Base-by-base conservation (phyloP, 2,329 filamentous ascomycete species). In the Aspergillus cejpii region DNA sequence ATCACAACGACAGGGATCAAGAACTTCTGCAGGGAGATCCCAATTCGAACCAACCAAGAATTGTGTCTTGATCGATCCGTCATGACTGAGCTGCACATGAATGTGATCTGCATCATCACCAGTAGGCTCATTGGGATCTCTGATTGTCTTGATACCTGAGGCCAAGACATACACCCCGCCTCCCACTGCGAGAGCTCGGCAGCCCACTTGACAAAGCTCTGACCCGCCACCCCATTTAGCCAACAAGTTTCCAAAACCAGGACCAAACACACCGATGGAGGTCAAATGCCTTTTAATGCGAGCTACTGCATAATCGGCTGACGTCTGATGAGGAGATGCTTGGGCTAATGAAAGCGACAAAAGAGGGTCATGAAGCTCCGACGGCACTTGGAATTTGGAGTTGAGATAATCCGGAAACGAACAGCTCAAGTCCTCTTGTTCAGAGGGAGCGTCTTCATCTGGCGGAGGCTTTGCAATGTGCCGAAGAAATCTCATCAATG, bases 211-310 rank as follows among this genome's bases (percentile, higher is more conserved):
- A 23, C 86, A 81, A 48, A 97, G 81, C 67, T 98, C 91, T 24
- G 88, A 85, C 37, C 85, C 75, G 21, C 91, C 89, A 37, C 91
- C 91, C 84, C 89, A 98, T 74, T 95, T 96, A 17, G 90, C 84
- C 54, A 94, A 80, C 10, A 98, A 81, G 37, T 88, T 87, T 41
- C 87, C 87, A 62, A 97, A 97, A 7, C 91, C 89, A 38, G 85
- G 79, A 0, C 91, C 91, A 56, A 96, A 91, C 3, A 87, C 72
- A 6, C 91, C 90, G 67, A 94, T 90, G 0, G 91, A 96, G 11
- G 79, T 78, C 40, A 97, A 71, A 66, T 98, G 90, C 36, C 83
- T 80, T 54, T 84, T 77, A 45, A 97, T 85, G 20, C 80, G 76
- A 2, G 79, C 76, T 19, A 97, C 68, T 0, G 88, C 88, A 57